Conservation (phyloP, 2,329 filamentous ascomycete genomes). For the Verticillium nubilum region DNA sequence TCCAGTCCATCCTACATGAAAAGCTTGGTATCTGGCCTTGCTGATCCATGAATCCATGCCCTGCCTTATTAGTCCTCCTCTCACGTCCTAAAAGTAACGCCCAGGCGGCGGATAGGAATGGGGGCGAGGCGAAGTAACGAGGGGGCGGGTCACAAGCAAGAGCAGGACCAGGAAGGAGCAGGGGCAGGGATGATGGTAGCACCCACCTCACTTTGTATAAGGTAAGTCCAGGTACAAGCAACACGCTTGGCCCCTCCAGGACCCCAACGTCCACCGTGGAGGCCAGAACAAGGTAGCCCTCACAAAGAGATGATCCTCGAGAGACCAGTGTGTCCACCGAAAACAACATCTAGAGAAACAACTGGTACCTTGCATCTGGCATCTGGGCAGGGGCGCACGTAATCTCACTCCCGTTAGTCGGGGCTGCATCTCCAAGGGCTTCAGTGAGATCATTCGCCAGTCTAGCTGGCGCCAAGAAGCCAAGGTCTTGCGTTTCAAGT, state of each 20-base stretch:
- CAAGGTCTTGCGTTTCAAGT: background rate
- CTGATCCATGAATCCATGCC: background rate
- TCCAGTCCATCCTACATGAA: background rate
- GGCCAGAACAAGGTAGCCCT: background rate
- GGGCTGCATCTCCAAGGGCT: background rate
- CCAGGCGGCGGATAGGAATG: background rate
- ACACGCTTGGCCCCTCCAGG: background rate
- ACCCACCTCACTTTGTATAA: background rate
- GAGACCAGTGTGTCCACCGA: background rate
- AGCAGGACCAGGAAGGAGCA: background rate
- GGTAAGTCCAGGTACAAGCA: background rate
- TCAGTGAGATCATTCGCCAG: background rate
- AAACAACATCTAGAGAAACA: background rate
- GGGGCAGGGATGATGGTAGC: background rate
- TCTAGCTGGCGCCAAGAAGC: background rate
- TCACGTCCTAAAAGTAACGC: background rate
- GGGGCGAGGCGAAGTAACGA: background rate
- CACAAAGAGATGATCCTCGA: background rate
- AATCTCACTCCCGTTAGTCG: conserved; percentile 1
- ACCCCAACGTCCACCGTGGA: background rate
- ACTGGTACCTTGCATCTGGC: background rate
- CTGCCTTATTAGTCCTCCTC: background rate
- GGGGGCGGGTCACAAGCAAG: background rate
- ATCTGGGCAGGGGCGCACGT: background rate
- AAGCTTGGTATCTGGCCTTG: background rate